Evolutionary conservation across 202 grass and related monocot genomes (phyloP), one percentile per base, ranked within the genome.

Genomic region (Bolboschoenoplectus hybrid): DNA sequence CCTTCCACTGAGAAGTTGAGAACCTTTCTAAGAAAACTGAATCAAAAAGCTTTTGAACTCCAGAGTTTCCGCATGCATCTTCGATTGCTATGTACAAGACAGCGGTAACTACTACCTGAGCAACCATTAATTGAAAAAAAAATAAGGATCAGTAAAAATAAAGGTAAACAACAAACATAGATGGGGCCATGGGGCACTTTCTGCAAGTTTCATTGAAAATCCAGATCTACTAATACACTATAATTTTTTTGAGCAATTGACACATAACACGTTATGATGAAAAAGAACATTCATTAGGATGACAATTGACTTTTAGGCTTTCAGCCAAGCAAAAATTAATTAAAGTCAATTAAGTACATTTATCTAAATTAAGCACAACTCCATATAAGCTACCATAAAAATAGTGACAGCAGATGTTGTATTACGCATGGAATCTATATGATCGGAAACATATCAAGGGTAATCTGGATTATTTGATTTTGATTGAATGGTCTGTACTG

Each of bases 101-200:
- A 3, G 68, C 81, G 61, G 91, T 93, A 63, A 94, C 93, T 60
- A 95, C 85, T 39, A 98, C 87, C 95, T 98, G 84, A 85, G 56
- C 57, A 80, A 56, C 50, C 14, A 34, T 64, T 32, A 81, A 61
- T 19, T 4, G 16, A 66, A 61, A 61, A 20, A 6, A 61, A 61
- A 14, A 9, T 17, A 47, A 34, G 56, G 39, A 55, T 39, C 46
- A 14, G 56, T 53, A 47, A 13, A 35, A 85, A 72, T 61, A 35
- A 6, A 71, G 51, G 38, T 51, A 55, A 44, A 4, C 26, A 64
- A 69, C 51, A 70, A 62, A 71, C 13, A 55, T 53, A 11, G 14
- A 32, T 35, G 11, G 14, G 14, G 14, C 3, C 4, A 17, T 20
- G 1, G 55, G 55, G 17, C 13, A 58, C 55, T 26, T 26, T 26